Percentiles rank a stretch among this genome's conserved stretches.
Conservation (phyloP, 495 filamentous ascomycete species). For the Ramalina intermedia region DNA sequence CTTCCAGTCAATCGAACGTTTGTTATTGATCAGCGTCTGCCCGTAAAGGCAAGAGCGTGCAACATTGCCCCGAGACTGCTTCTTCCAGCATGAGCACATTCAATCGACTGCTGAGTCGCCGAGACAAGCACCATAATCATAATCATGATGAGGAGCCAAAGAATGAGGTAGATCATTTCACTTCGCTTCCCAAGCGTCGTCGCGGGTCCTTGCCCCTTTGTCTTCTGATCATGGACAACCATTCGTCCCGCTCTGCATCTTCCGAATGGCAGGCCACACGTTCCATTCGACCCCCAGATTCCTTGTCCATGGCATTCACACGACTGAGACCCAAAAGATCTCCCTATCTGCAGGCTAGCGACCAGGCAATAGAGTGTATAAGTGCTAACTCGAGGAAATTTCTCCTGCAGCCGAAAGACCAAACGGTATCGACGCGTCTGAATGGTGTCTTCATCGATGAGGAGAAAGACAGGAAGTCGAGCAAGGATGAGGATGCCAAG, state of each 20-base stretch:
- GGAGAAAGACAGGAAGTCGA: constrained; percentile 11
- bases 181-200: background rate
- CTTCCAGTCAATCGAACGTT: too few relatives aligned
- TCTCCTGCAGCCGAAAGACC: constrained; percentile 24
- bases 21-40: too few relatives aligned
- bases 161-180: constrained; percentile 31
- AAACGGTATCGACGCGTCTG: constrained; percentile 23
- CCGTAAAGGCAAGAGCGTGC: background rate
- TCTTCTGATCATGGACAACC: constrained; percentile 4
- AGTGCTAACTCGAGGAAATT: constrained; percentile 23
- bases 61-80: background rate
- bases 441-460: constrained; percentile 42
- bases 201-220: background rate
- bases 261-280: background rate
- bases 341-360: constrained; percentile 14
- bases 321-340: constrained; percentile 14
- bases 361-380: constrained; percentile 16
- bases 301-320: constrained; percentile 18
- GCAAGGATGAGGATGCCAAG: background rate
- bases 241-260: background rate
- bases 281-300: constrained; percentile 13
- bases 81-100: constrained; percentile 40
- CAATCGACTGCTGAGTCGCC: constrained; percentile 55
- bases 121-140: constrained; percentile 46
- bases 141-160: constrained; percentile 31